phyloP scores from a whole-genome alignment of 225 moss, liverwort and hornwort species.

The Physcomitrellopsis africana region DNA sequence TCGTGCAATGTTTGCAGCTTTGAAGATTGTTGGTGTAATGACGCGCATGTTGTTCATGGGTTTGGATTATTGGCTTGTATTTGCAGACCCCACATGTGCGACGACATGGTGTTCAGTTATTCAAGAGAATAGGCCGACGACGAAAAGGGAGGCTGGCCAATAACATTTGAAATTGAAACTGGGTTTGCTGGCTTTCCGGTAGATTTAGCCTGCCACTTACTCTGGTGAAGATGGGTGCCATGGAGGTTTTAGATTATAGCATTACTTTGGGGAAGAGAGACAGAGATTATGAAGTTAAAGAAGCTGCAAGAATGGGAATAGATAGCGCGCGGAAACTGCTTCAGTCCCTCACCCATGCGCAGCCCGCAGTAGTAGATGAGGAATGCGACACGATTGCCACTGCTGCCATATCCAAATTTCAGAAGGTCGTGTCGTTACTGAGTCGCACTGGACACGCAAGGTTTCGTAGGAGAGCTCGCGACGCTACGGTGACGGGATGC shows the following conservation, averaged over 20 bases:
- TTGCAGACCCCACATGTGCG: no score
- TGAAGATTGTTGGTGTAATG: no score
- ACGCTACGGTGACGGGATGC: constrained; percentile 38
- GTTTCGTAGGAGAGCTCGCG: constrained; percentile 51
- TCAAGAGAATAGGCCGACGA: constrained; percentile 15
- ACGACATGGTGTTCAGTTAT: background rate
- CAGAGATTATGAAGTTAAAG: constrained; percentile 67
- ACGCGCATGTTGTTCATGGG: no score
- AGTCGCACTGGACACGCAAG: constrained; percentile 67
- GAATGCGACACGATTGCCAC: constrained; percentile 60
- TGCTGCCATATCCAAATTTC: constrained; percentile 68
- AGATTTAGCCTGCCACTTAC: background rate
- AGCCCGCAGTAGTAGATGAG: constrained; percentile 43
- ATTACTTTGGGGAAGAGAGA: constrained; percentile 61
- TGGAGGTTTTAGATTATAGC: constrained; percentile 79
- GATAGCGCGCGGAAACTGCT: constrained; percentile 86
- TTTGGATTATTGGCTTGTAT: no score
- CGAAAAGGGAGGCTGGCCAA: background rate
- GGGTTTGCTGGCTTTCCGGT: background rate
- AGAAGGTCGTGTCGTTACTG: constrained; percentile 67
- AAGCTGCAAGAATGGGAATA: constrained; percentile 77
- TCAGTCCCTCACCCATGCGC: constrained; percentile 75
- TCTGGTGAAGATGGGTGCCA: constrained; percentile 48
- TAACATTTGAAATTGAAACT: background rate
- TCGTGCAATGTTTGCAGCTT: no score